Percentiles rank a stretch among this genome's conserved stretches.
phyloP scores from a whole-genome alignment of 768 basidiomycete species.

The Tulasnella sp. region DNA sequence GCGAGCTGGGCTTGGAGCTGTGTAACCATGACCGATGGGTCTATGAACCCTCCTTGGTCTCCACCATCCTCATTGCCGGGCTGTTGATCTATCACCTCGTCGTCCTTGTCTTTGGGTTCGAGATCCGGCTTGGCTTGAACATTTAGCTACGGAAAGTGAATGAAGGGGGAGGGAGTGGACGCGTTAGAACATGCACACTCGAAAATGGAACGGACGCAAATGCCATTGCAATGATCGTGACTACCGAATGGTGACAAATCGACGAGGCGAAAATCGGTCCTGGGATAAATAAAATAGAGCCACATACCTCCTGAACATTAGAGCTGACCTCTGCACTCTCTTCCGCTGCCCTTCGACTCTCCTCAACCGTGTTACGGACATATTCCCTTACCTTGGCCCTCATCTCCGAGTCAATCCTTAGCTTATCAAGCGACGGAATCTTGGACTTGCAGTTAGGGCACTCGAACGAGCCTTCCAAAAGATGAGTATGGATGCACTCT shows the following conservation, averaged over 20 bases:
- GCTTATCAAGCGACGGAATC: constrained; percentile 83
- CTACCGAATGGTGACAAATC: constrained; percentile 9
- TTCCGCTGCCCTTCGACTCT: constrained; percentile 59
- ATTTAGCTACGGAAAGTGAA: background rate
- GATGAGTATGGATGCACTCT: constrained; percentile 91
- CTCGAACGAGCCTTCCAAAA: constrained; percentile 91
- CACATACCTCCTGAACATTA: constrained; percentile 28
- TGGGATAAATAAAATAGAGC: background rate
- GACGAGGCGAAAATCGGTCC: background rate
- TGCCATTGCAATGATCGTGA: background rate
- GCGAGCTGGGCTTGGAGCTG: constrained; percentile 79
- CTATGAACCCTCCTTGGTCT: constrained; percentile 56
- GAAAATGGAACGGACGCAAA: background rate
- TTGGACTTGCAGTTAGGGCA: constrained; percentile 89
- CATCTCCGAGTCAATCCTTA: constrained; percentile 72
- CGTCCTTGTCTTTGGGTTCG: constrained; percentile 40
- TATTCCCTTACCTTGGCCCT: constrained; percentile 76
- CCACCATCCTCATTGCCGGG: constrained; percentile 42
- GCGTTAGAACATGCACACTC: constrained; percentile 2
- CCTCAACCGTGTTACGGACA: constrained; percentile 75
- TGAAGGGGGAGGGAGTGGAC: background rate
- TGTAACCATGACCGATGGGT: constrained; percentile 45
- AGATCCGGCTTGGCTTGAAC: constrained; percentile 11
- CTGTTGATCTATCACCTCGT: constrained; percentile 70
- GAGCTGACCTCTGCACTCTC: constrained; percentile 31